Conservation (phyloP, 2,329 filamentous ascomycete genomes). For the Pseudopithomyces chartarum region DNA sequence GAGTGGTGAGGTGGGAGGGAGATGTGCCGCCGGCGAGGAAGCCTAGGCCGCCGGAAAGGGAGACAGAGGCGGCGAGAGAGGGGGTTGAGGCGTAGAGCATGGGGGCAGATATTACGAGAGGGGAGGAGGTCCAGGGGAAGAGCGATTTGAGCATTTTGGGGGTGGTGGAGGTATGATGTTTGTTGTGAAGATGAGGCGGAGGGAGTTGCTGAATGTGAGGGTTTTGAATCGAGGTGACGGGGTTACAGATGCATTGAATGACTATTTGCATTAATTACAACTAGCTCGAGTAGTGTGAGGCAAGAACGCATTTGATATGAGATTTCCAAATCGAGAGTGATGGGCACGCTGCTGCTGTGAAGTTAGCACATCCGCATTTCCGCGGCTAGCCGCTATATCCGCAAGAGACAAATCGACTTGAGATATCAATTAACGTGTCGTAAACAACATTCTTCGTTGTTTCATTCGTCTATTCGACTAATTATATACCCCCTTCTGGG, state of each 20-base stretch:
- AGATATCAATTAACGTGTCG: no score
- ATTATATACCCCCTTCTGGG: no score
- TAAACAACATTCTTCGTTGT: no score
- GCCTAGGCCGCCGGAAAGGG: constrained; percentile 50
- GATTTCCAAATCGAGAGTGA: no score
- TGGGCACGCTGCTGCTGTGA: neutral
- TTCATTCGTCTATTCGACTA: no score
- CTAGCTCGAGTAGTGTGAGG: no score
- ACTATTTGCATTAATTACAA: no score
- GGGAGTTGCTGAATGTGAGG: neutral
- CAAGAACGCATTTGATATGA: no score
- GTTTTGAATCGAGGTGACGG: no score
- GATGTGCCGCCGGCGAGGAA: constrained; percentile 49
- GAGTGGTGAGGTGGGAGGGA: constrained; percentile 32
- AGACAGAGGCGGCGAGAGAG: constrained; percentile 64
- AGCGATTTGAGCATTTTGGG: constrained; percentile 4
- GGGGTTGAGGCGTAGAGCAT: constrained; percentile 66
- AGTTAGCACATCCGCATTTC: neutral
- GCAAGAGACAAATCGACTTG: no score
- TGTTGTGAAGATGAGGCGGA: neutral
- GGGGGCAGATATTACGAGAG: constrained; percentile 65
- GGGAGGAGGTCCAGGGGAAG: constrained; percentile 58
- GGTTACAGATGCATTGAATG: no score
- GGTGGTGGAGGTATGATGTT: neutral
- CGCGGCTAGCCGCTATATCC: neutral